Evolutionary conservation across 139 green algal genomes (phyloP), one percentile per base, ranked within the genome.

Genomic region (Nannochloris sp.): DNA sequence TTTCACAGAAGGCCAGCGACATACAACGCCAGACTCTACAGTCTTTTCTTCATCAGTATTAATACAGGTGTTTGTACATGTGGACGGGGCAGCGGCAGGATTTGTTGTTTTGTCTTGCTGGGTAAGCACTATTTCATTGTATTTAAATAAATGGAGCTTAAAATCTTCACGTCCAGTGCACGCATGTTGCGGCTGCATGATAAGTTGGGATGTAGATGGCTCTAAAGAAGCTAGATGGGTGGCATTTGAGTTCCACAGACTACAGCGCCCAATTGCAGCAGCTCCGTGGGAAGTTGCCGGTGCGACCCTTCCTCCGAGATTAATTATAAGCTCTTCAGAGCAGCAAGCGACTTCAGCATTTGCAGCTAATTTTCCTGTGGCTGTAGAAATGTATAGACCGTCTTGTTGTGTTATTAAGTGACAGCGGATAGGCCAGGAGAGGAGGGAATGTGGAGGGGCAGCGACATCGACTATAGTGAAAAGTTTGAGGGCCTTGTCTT

Each of bases 281-380:
- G 13, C 39, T 2, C 27, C 57, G 8, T 58, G n/a, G n/a, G n/a
- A n/a, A n/a, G n/a, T n/a, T n/a, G n/a, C n/a, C n/a, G n/a, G n/a
- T n/a, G n/a, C 27, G 9, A 59, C 12, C 12, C 45, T 24, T 31
- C 23, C 24, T 30, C 54, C 54, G 9, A 33, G 29, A 12, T 63
- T 42, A 14, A 74, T 30, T 44, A 74, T 47, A 29, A 74, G 54
- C 45, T 74, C 58, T 54, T 74, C 67, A 27, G 39, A 68, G 67
- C 67, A 74, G 59, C 67, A 74, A n/a, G 45, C 34, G 6, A 27
- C 67, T 31, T 60, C 42, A 9, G 25, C 7, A 10, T 4, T 10
- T 19, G 15, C 19, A 12, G 46, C 23, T 27, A 69, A 4, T 2
- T 2, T 12, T 34, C 62, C 32, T n/a, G 31, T 25, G 33, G 45